Conservation (phyloP, 2,329 filamentous ascomycete species). For the Aspergillus ruber region DNA sequence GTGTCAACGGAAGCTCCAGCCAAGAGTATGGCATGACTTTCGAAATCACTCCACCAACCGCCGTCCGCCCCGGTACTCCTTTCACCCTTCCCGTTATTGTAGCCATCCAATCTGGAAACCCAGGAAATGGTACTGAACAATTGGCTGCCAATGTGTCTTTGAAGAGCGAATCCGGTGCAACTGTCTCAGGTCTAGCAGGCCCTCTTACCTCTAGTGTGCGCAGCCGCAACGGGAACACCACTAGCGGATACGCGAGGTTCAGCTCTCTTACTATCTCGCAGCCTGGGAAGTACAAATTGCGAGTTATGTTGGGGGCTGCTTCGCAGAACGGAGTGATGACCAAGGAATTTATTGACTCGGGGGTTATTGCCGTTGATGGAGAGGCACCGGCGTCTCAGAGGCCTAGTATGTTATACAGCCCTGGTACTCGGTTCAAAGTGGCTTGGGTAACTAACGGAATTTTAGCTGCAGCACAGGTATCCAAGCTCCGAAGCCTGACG, state of each 20-base stretch:
- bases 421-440: too few relatives aligned
- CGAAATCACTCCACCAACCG: constrained; percentile 21
- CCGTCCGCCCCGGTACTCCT: constrained; percentile 18
- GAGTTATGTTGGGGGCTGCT: constrained; percentile 25
- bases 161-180: constrained; percentile 19
- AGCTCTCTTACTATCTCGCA: constrained; percentile 24
- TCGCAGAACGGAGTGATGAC: constrained; percentile 23
- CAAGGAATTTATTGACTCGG: constrained; percentile 24
- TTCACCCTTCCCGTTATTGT: constrained; percentile 28
- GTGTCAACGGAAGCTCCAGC: constrained; percentile 10
- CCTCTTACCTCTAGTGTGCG: constrained; percentile 27
- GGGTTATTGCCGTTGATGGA: constrained; percentile 22
- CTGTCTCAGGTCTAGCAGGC: constrained; percentile 17
- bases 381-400: constrained; percentile 19
- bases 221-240: constrained; percentile 22
- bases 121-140: constrained; percentile 14
- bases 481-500: constrained; percentile 19
- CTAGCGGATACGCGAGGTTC: constrained; percentile 25
- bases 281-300: constrained; percentile 24
- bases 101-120: constrained; percentile 20
- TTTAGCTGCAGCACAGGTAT: constrained; percentile 19
- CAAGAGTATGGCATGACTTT: constrained; percentile 26
- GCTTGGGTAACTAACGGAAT: constrained; percentile 8
- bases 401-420: constrained; percentile 15
- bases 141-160: constrained; percentile 23